Evolutionary conservation across 2,329 filamentous ascomycete species (phyloP).

Genomic region (Fusarium chuoi): DNA sequence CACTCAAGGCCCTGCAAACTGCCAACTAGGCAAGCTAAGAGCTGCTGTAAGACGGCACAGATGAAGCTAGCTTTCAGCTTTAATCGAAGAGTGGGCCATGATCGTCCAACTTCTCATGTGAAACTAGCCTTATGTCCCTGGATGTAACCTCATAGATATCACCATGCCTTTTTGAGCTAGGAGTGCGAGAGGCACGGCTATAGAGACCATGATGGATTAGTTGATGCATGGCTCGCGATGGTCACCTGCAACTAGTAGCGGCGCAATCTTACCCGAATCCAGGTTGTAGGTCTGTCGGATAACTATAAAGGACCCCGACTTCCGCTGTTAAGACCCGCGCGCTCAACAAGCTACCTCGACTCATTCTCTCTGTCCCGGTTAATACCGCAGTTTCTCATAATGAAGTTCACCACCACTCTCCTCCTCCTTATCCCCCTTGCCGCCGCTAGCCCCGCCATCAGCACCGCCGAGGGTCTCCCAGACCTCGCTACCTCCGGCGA

Average conservation of each 20-base stretch:
- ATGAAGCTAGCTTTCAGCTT: not conserved
- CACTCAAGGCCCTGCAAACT: fast-evolving
- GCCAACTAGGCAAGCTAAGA: not conserved
- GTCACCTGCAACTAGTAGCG: not conserved
- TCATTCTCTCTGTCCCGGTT: not conserved
- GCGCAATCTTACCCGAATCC: not conserved
- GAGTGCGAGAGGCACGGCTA: not conserved
- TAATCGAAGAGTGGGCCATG: fast-evolving
- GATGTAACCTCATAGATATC: not conserved
- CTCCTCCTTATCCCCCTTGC: constrained; percentile 1
- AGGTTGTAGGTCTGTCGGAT: not conserved
- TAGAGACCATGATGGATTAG: fast-evolving
- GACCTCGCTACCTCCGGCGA: constrained; percentile 7
- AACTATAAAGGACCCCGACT: not conserved
- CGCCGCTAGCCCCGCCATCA: not conserved
- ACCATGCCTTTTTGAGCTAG: fast-evolving
- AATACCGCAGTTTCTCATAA: not conserved
- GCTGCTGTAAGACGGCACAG: not conserved
- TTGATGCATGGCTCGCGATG: fast-evolving
- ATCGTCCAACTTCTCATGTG: fast-evolving
- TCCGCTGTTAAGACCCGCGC: fast-evolving
- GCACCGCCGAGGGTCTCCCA: constrained; percentile 12
- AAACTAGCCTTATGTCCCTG: not conserved
- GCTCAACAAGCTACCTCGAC: not conserved
- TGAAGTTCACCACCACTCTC: not conserved